A percentile compares a stretch with the other conserved stretches of the same genome.
These are phyloP conservation scores for Aspergillus saccharolyticus DNA, from an alignment of 495 filamentous ascomycete genomes.

Conservation along the genomic window DNA sequence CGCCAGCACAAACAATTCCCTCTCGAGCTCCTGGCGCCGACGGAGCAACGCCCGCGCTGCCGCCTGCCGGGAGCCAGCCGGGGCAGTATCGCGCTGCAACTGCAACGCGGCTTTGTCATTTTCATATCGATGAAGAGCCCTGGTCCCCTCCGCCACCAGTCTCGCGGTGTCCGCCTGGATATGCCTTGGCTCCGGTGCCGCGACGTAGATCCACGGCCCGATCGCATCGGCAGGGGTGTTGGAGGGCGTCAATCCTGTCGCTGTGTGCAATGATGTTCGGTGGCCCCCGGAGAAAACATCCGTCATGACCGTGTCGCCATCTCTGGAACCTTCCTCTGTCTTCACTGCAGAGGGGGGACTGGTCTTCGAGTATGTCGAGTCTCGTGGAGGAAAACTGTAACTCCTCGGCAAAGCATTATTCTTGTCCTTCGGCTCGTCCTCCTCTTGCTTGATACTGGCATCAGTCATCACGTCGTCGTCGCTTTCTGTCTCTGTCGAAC, in stretches of 20 bases:
- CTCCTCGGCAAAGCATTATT: not conserved
- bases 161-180: conserved; percentile 28
- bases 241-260: not conserved
- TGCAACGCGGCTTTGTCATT: conserved; percentile 34
- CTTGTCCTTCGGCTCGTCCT: not conserved
- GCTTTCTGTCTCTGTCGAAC: not conserved
- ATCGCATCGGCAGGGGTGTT: not conserved
- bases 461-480: not conserved
- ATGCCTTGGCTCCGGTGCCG: conserved; percentile 43
- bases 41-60: conserved; percentile 48
- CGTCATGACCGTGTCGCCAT: not conserved
- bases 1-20: conserved; percentile 53
- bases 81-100: conserved; percentile 31
- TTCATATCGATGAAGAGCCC: conserved; percentile 40
- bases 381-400: not conserved
- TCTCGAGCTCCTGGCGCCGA: conserved; percentile 45
- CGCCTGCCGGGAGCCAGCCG: conserved; percentile 27
- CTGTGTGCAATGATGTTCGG: not conserved
- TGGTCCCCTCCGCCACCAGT: conserved; percentile 40
- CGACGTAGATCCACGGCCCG: conserved; percentile 64
- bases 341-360: no score
- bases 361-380: not conserved
- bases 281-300: not conserved
- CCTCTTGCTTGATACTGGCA: not conserved
- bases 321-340: not conserved